phyloP scores from a whole-genome alignment of 2,329 filamentous ascomycete species.

The Diplodia mutila region DNA sequence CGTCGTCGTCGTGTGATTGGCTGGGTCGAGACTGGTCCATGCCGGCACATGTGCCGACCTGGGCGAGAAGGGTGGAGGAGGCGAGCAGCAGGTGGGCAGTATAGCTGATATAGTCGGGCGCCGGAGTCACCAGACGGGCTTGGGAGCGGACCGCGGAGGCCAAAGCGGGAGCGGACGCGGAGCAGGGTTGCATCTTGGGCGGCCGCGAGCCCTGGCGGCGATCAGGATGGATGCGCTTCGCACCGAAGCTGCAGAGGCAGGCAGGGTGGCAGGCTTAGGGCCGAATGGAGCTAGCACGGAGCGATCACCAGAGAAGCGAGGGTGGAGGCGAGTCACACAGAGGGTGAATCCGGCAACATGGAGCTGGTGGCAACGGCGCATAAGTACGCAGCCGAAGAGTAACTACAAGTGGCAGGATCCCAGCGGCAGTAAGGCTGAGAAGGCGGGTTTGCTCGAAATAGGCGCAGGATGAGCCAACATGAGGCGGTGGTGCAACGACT shows the following conservation, averaged over 20 bases:
- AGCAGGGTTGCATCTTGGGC: slow-evolving; percentile 25
- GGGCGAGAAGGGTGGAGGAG: slow-evolving; percentile 22
- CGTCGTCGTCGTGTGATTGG: slow-evolving; percentile 1
- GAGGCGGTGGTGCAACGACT: slow-evolving; percentile 18
- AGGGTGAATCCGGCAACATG: slow-evolving; percentile 3
- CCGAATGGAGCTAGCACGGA: slow-evolving; percentile 4
- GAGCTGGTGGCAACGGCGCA: slow-evolving; percentile 3
- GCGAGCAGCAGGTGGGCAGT: slow-evolving; percentile 23
- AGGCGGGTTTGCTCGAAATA: not conserved
- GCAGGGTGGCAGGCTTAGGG: not conserved
- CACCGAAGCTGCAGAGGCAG: slow-evolving; percentile 11
- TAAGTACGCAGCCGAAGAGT: not conserved
- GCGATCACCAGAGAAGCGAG: slow-evolving; percentile 20
- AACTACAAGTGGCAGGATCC: not conserved
- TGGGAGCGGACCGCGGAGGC: not conserved
- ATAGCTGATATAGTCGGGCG: slow-evolving; percentile 26
- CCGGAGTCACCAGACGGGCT: not conserved
- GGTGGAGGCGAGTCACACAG: slow-evolving; percentile 24
- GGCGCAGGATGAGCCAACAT: slow-evolving; percentile 21
- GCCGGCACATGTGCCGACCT: slow-evolving; percentile 22
- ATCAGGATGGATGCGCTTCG: slow-evolving; percentile 17
- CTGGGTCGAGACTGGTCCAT: slow-evolving; percentile 14
- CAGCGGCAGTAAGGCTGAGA: slow-evolving; percentile 10
- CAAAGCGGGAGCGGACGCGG: slow-evolving; percentile 16
- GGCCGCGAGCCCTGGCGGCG: slow-evolving; percentile 16